Evolutionary conservation across 2,329 filamentous ascomycete species (phyloP), one percentile per base, ranked within the genome.

Genomic region (Didymella glomerata): DNA sequence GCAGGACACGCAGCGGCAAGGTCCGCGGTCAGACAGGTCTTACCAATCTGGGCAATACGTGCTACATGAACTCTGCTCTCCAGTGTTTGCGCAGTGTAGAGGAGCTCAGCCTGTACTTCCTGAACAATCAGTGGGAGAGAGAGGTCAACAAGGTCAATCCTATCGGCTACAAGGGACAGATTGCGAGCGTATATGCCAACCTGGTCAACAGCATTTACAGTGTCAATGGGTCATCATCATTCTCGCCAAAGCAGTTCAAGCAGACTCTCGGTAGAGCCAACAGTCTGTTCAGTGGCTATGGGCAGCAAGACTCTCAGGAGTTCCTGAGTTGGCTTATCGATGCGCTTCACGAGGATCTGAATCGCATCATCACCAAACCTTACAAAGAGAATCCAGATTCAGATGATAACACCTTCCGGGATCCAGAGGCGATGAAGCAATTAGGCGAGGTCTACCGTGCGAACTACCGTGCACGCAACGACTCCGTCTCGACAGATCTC

Each of bases 361-460:
- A 96, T 74, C 88, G 95, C 10, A 90, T 99, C 64, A 88, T 90
- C 73, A 94, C 96, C 80, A 99, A 99, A 80, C 95, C 95, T 0
- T 97, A 98, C 76, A 94, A 96, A 46, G 93, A 97, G 78, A 97
- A 98, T 77, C 95, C 95, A 0, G 95, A 99, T 74, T 98, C 94
- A 0, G 97, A 96, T 0, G 95, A 99, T 75, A 93, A 95, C 63
- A 98, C 96, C 86, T 90, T 97, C 62, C 86, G 90, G 65, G 87
- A 98, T 71, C 89, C 87, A 1, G 85, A 86, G 42, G 91, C 91
- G 11, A 92, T 99, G 72, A 86, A 88, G 57, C 86, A 90, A 64
- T 92, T 99, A 81, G 95, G 94, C 0, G 87, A 93, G 51, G 86
- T 91, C 66, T 95, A 95, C 61, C 96, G 94, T 87, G 88, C 92